Evolutionary conservation across 495 filamentous ascomycete species (phyloP).

Genomic region (Durotheca rogersii): DNA sequence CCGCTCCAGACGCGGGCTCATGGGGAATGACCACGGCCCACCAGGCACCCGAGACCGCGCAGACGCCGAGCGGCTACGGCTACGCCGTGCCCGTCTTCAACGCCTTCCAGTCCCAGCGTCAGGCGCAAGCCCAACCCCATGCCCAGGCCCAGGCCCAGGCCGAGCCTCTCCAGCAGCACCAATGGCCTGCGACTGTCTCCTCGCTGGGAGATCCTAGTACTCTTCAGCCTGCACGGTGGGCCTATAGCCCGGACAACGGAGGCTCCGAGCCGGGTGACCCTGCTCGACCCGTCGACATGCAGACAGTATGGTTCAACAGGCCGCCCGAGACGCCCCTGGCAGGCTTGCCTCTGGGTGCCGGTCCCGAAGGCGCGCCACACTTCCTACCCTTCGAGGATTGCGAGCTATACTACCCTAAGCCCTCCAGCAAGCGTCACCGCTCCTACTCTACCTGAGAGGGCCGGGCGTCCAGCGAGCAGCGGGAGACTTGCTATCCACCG

Average conservation of each 20-base stretch:
- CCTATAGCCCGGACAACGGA: neutral
- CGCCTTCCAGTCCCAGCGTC: neutral
- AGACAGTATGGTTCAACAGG: constrained; percentile 16
- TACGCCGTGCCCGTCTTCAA: neutral
- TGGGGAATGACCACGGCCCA: too few species aligned
- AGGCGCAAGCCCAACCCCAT: neutral
- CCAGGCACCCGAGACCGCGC: too few species aligned
- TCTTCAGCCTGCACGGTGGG: constrained; percentile 1
- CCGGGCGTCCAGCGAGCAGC: too few species aligned
- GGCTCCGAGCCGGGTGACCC: neutral
- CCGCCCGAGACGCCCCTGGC: constrained; percentile 5
- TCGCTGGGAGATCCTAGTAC: neutral
- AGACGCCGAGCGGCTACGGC: neutral
- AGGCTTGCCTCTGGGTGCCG: constrained; percentile 47
- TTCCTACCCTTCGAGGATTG: constrained; percentile 28
- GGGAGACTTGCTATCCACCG: neutral
- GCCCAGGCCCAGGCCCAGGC: neutral
- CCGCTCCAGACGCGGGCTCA: too few species aligned
- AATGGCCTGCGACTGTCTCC: neutral
- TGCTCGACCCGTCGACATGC: constrained; percentile 18
- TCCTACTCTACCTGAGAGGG: neutral
- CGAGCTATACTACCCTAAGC: constrained; percentile 15
- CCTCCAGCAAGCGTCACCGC: neutral
- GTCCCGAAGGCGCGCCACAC: constrained; percentile 40
- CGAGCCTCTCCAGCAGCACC: neutral